phyloP scores from a whole-genome alignment of 257 asterid species.

The Voacanga thouarsii region DNA sequence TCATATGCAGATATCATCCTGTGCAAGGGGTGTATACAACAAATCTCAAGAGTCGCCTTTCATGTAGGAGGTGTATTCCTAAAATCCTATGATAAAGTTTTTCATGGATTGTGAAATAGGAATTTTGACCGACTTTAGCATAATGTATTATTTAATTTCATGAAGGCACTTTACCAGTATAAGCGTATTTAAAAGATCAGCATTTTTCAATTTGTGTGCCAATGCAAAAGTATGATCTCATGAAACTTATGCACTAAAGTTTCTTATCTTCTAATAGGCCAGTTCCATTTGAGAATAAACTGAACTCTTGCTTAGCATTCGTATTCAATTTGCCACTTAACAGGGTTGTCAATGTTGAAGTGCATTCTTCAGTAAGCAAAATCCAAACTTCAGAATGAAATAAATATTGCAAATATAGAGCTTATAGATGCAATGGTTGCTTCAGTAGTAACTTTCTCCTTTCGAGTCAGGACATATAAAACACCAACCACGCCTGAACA shows the following conservation, averaged over 20 bases:
- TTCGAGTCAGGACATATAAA: conserved; percentile 48
- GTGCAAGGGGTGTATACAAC: no score
- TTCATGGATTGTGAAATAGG: no score
- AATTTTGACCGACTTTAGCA: no score
- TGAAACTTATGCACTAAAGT: background rate
- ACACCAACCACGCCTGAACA: conserved; percentile 69
- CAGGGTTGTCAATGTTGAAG: background rate
- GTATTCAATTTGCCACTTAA: background rate
- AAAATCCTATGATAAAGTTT: no score
- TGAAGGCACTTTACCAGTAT: no score
- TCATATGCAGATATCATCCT: no score
- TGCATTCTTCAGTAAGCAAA: background rate
- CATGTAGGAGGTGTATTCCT: no score
- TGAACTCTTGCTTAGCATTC: background rate
- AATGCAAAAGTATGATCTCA: background rate
- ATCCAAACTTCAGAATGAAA: background rate
- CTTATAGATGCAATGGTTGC: conserved; percentile 74
- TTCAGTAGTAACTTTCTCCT: conserved; percentile 51
- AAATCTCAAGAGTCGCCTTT: no score
- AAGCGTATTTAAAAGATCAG: background rate
- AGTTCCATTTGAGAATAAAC: background rate
- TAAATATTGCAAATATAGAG: conserved; percentile 8
- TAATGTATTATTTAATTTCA: no score
- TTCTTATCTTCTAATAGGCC: background rate
- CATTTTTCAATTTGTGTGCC: background rate